A percentile compares a stretch with the other conserved stretches of the same genome.
Evolutionary conservation across 2,329 filamentous ascomycete genomes (phyloP).

Genomic region (Cladophialophora bantiana): DNA sequence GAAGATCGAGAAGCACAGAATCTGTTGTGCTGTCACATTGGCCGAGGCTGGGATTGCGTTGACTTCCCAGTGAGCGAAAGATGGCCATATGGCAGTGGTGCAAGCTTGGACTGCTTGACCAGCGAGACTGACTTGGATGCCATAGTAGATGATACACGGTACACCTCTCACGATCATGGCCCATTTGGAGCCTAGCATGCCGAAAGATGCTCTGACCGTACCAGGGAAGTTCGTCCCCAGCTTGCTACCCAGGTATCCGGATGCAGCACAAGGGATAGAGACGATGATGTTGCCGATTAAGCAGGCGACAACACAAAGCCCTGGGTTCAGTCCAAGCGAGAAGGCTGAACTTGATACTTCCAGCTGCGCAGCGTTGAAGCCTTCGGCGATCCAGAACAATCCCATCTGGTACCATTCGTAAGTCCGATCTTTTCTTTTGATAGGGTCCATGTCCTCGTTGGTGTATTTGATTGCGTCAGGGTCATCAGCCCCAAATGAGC

Average conservation of each 20-base stretch:
- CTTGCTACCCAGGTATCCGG: constrained; percentile 25
- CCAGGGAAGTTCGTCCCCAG: constrained; percentile 23
- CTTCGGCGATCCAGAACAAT: constrained; percentile 29
- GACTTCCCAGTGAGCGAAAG: constrained; percentile 54
- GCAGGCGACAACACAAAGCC: constrained; percentile 25
- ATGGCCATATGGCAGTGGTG: constrained; percentile 52
- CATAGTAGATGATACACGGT: constrained; percentile 26
- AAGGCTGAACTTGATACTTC: constrained; percentile 28
- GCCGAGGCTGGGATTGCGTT: constrained; percentile 60
- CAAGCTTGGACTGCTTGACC: constrained; percentile 43
- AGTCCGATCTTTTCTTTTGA: constrained; percentile 26
- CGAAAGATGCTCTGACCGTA: constrained; percentile 23
- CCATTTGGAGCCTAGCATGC: constrained; percentile 21
- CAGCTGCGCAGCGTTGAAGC: constrained; percentile 26
- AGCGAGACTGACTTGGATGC: constrained; percentile 25
- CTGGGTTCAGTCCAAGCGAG: constrained; percentile 27
- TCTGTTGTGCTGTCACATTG: constrained; percentile 63
- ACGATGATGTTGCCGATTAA: constrained; percentile 28
- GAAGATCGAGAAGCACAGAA: constrained; percentile 66
- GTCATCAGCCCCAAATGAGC: constrained; percentile 26
- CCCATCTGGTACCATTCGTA: constrained; percentile 31
- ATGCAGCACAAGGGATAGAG: constrained; percentile 27
- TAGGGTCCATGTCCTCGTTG: constrained; percentile 30
- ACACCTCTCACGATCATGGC: constrained; percentile 24
- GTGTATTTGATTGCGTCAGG: constrained; percentile 18